Base-by-base conservation (phyloP, 495 filamentous ascomycete genomes). In the Saxophila tyrrhenica region DNA sequence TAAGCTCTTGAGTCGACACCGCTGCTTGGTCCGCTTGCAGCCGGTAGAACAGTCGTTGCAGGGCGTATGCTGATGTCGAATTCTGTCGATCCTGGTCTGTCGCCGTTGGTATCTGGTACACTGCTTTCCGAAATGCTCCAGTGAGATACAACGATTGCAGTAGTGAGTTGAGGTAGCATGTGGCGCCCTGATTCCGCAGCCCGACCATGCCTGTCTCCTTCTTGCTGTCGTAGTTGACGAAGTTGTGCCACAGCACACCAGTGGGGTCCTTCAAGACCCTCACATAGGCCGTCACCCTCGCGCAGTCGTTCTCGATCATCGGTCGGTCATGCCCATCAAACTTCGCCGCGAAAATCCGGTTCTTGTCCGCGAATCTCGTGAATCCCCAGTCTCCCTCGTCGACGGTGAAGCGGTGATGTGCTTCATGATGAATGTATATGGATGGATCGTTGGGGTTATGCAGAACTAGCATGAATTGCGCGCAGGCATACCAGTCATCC, bases 351-450 rank as follows among this genome's bases (percentile, higher is more conserved):
- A 95, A 94, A 62, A 96, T 80, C 62, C 80, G 84, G 25, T 87
- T 78, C 46, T 94, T 70, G 61, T 96, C 90, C 20, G 83, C 80
- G 65, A 96, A 99, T 50, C 89, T 71, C 3, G 94, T 97, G 64
- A 99, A 99, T 0, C 92, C 92, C 92, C 92, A 99, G 62, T 99
- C 92, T n/a, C 87, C 87, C 70, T 99, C 92, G 20, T 96, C 91
- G 39, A 82, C 84, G 11, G 86, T 95, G 65, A 95, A 99, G 50
- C 92, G 83, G 63, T 99, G 92, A 54, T 88, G 87, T 3, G 83
- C 83, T 3, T 74, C 57, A 58, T 87, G 90, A 47, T 79, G 76
- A 38, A 77, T 70, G 64, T 81, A 84, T 54, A 95, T 78, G 24
- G 80, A 77, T 7, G 92, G 89, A 57, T 95, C 87, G 59, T 89